Evolutionary conservation across 768 basidiomycete genomes (phyloP).

Genomic region (Tephrocybe sp.): DNA sequence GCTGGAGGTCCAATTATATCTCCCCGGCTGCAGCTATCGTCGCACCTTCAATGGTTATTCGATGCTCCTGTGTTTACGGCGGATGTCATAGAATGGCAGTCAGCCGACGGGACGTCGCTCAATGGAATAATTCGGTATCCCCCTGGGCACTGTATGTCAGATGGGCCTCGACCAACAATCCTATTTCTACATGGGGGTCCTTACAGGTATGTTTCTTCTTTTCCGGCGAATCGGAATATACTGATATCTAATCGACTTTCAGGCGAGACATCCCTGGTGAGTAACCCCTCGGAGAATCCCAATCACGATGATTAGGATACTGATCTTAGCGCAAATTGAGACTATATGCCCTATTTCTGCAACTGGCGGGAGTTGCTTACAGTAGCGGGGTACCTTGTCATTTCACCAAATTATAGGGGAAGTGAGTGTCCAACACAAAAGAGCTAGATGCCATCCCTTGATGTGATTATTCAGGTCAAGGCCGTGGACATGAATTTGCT

Average conservation of each 20-base stretch:
- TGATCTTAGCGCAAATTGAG: conserved; percentile 13
- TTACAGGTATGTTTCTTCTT: conserved; percentile 22
- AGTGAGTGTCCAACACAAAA: conserved; percentile 19
- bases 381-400: conserved; percentile 31
- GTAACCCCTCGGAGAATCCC: conserved; percentile 3
- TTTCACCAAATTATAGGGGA: conserved; percentile 36
- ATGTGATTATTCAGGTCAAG: conserved; percentile 24
- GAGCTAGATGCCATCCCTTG: neutral
- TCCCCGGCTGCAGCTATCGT: conserved; percentile 24
- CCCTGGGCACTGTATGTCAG: conserved; percentile 20
- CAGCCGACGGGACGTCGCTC: conserved; percentile 26
- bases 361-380: conserved; percentile 36
- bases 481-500: conserved; percentile 32
- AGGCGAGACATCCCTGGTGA: conserved; percentile 29
- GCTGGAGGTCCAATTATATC: conserved; percentile 11
- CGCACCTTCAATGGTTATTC: conserved; percentile 31
- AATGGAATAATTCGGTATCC: conserved; percentile 33
- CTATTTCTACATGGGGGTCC: conserved; percentile 34
- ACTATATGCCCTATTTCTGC: conserved; percentile 39
- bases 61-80: conserved; percentile 24
- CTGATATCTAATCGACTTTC: neutral
- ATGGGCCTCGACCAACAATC: conserved; percentile 24
- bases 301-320: neutral
- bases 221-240: neutral
- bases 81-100: conserved; percentile 28